phyloP scores from a whole-genome alignment of 2,329 filamentous ascomycete species.

The Ilyonectria sp. region DNA sequence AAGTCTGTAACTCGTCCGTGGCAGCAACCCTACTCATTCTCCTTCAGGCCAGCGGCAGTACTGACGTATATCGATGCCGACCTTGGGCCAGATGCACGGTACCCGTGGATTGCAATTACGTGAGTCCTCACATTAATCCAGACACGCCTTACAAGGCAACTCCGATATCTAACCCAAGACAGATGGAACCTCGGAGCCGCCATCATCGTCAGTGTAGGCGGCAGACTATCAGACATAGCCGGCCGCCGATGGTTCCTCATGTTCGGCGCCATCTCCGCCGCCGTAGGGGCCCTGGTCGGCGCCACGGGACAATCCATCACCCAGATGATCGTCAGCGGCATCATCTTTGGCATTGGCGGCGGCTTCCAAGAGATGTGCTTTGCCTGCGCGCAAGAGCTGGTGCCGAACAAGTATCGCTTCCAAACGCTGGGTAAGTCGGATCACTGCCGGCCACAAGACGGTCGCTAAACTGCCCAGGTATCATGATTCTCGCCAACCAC shows the following conservation, averaged over 20 bases:
- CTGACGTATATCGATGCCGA: conserved; percentile 53
- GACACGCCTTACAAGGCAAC: not conserved
- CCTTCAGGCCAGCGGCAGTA: conserved; percentile 47
- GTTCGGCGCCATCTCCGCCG: conserved; percentile 50
- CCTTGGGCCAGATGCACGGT: conserved; percentile 51
- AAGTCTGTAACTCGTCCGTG: not conserved
- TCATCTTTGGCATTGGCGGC: conserved; percentile 56
- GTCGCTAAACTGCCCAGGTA: conserved; percentile 22
- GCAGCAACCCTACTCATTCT: not conserved
- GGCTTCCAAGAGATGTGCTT: conserved; percentile 59
- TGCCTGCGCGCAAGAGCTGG: conserved; percentile 53
- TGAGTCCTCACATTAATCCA: conserved; percentile 5
- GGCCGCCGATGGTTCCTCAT: conserved; percentile 56
- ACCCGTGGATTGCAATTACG: conserved; percentile 52
- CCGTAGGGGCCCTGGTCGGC: conserved; percentile 56
- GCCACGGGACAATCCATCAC: conserved; percentile 55
- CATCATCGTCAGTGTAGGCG: conserved; percentile 51
- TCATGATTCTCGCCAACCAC: conserved; percentile 52
- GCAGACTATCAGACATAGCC: conserved; percentile 57
- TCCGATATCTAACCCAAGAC: not conserved
- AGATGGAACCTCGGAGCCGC: conserved; percentile 48
- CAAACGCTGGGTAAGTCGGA: conserved; percentile 41
- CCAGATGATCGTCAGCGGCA: conserved; percentile 56
- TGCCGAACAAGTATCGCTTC: conserved; percentile 49
- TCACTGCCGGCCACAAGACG: too few relatives aligned